Conservation (phyloP, 352 stramenopile genomes). For the Thraustotheca clavata region DNA sequence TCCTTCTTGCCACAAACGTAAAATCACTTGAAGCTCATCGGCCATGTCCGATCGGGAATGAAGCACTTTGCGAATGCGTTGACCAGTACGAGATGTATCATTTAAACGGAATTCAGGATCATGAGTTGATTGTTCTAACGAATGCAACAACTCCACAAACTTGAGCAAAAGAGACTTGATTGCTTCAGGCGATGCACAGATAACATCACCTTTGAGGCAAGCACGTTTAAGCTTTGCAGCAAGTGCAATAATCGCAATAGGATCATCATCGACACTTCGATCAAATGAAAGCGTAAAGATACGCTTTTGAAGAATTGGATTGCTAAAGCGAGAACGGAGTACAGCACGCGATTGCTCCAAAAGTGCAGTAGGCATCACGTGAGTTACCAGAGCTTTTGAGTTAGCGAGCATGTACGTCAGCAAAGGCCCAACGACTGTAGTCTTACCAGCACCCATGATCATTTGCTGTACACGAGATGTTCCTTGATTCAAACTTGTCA, state of each 20-base stretch:
- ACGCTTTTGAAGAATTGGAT: conserved; percentile 93
- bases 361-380: conserved; percentile 98
- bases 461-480: conserved; percentile 92
- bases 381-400: conserved; percentile 91
- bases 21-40: conserved; percentile 81
- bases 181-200: conserved; percentile 97
- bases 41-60: conserved; percentile 83
- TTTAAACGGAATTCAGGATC: conserved; percentile 51
- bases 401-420: conserved; percentile 97
- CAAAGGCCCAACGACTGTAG: conserved; percentile 97
- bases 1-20: conserved; percentile 89
- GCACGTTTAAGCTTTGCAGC: conserved; percentile 84
- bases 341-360: conserved; percentile 98
- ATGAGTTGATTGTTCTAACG: conserved; percentile 74
- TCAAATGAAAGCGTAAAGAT: conserved; percentile 99
- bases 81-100: conserved; percentile 61
- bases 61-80: conserved; percentile 51
- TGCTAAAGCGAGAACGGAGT: conserved; percentile 96
- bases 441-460: conserved; percentile 99
- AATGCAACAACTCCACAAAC: conserved; percentile 92
- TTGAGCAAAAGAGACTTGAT: conserved; percentile 99
- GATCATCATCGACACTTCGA: conserved; percentile 86
- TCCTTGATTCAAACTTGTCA: conserved; percentile 70
- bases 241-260: conserved; percentile 43
- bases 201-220: conserved; percentile 89